phyloP scores from a whole-genome alignment of 352 stramenopile species.

The Hyphochytrium catenoides region DNA sequence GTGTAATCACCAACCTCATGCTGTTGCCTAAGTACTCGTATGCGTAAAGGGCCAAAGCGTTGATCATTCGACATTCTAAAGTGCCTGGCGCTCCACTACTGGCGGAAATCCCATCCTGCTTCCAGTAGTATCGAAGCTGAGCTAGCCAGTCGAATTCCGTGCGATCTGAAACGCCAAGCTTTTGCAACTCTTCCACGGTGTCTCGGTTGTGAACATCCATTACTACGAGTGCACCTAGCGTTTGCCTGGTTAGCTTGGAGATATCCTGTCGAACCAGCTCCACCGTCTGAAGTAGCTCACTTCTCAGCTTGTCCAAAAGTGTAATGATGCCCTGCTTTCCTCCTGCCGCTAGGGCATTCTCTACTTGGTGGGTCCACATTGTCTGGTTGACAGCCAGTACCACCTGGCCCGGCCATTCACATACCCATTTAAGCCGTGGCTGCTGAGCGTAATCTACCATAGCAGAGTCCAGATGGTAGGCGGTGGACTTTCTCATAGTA shows the following conservation, averaged over 20 bases:
- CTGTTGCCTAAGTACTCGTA: conserved; percentile 80
- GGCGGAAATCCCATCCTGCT: conserved; percentile 42
- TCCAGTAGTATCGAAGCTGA: conserved; percentile 77
- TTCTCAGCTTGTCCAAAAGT: conserved; percentile 17
- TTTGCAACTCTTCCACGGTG: conserved; percentile 67
- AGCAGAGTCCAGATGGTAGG: conserved; percentile 44
- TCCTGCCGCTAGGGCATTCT: conserved; percentile 22
- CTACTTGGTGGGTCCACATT: conserved; percentile 63
- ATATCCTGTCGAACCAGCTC: conserved; percentile 73
- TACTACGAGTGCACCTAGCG: conserved; percentile 69
- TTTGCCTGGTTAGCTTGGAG: conserved; percentile 70
- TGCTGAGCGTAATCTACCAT: conserved; percentile 61
- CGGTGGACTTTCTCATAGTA: conserved; percentile 58
- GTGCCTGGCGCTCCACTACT: conserved; percentile 59
- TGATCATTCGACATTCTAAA: conserved; percentile 73
- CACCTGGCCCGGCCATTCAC: conserved; percentile 73
- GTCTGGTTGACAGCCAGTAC: conserved; percentile 76
- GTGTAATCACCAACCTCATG: conserved; percentile 71
- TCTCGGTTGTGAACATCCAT: conserved; percentile 88
- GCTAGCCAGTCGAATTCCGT: conserved; percentile 79
- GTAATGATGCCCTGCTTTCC: conserved; percentile 18
- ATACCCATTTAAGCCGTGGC: conserved; percentile 65
- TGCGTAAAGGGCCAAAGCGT: conserved; percentile 65
- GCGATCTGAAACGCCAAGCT: conserved; percentile 38
- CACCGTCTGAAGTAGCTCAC: conserved; percentile 62